A percentile compares a stretch with the other conserved stretches of the same genome.
Evolutionary conservation across 768 basidiomycete species (phyloP).

Genomic region (Boletus rubescentipes): DNA sequence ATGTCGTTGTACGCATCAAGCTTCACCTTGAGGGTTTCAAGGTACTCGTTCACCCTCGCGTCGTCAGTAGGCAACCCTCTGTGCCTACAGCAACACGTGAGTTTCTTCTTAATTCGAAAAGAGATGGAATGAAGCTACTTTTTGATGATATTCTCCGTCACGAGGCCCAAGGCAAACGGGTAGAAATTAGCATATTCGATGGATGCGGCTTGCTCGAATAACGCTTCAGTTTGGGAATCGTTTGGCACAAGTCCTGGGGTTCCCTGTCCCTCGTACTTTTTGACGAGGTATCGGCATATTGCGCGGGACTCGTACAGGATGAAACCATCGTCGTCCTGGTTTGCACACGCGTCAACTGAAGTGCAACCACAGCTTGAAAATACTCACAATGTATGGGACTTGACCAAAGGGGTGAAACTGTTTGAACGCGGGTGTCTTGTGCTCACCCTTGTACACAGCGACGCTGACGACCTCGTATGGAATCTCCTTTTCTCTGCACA

Average conservation of each 20-base stretch:
- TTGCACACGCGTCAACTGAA: neutral
- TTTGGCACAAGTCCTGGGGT: conserved; percentile 19
- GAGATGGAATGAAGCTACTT: conserved; percentile 36
- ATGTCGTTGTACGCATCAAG: conserved; percentile 55
- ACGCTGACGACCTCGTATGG: conserved; percentile 38
- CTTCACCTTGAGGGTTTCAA: conserved; percentile 33
- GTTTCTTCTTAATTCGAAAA: neutral
- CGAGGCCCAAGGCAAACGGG: conserved; percentile 40
- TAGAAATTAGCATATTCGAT: conserved; percentile 45
- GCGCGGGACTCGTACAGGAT: conserved; percentile 28
- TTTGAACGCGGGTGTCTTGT: conserved; percentile 29
- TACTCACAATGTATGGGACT: conserved; percentile 33
- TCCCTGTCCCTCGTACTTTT: conserved; percentile 26
- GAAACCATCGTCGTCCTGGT: conserved; percentile 33
- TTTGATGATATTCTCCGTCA: conserved; percentile 51
- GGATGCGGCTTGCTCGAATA: conserved; percentile 26
- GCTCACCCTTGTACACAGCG: conserved; percentile 34
- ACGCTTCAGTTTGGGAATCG: conserved; percentile 10
- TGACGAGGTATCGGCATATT: conserved; percentile 33
- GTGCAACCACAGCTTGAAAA: too few relatives aligned
- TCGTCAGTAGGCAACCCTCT: conserved; percentile 17
- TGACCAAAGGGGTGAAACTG: conserved; percentile 41
- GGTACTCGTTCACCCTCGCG: conserved; percentile 20
- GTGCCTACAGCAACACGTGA: conserved; percentile 10
- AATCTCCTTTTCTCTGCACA: conserved; percentile 40